A percentile compares a stretch with the other conserved stretches of the same genome.
phyloP scores from a whole-genome alignment of 139 green algal genomes.

The Coccomyxa sp. region DNA sequence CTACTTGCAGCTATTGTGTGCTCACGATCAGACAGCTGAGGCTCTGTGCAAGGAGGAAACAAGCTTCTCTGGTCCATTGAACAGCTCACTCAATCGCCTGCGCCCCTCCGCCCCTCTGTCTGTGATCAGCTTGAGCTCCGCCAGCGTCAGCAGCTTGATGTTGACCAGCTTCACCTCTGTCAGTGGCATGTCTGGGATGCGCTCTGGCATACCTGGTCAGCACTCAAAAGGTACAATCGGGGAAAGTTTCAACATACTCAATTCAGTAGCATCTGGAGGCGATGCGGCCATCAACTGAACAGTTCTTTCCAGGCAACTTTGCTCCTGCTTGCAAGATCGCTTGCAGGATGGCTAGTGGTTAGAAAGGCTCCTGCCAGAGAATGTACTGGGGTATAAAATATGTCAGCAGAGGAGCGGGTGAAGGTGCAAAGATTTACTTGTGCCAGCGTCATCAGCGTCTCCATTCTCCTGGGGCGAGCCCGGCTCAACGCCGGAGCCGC shows the following conservation, averaged over 20 bases:
- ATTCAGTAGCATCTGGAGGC: neutral
- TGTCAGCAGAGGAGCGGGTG: neutral
- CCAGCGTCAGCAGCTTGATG: constrained; percentile 58
- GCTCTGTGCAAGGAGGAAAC: constrained; percentile 28
- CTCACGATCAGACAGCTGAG: constrained; percentile 17
- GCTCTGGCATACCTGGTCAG: constrained; percentile 32
- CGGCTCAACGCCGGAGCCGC: neutral
- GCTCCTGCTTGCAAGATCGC: neutral
- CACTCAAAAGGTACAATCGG: neutral
- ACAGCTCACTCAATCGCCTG: constrained; percentile 35
- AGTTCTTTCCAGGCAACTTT: neutral
- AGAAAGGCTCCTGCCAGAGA: too few relatives aligned
- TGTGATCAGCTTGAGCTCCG: constrained; percentile 54
- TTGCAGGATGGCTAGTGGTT: too few relatives aligned
- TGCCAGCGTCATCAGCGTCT: neutral
- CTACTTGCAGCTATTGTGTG: too few relatives aligned
- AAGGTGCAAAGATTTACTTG: neutral
- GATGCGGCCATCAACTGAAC: neutral
- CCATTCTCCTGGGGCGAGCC: neutral
- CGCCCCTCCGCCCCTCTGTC: constrained; percentile 43
- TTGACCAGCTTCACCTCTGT: constrained; percentile 57
- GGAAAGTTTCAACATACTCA: neutral
- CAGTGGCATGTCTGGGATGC: constrained; percentile 44
- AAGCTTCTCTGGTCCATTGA: constrained; percentile 20
- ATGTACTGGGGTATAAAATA: too few relatives aligned